A percentile compares a stretch with the other conserved stretches of the same genome.
Conservation (phyloP, 768 basidiomycete species). For the Boletus subparvulus region DNA sequence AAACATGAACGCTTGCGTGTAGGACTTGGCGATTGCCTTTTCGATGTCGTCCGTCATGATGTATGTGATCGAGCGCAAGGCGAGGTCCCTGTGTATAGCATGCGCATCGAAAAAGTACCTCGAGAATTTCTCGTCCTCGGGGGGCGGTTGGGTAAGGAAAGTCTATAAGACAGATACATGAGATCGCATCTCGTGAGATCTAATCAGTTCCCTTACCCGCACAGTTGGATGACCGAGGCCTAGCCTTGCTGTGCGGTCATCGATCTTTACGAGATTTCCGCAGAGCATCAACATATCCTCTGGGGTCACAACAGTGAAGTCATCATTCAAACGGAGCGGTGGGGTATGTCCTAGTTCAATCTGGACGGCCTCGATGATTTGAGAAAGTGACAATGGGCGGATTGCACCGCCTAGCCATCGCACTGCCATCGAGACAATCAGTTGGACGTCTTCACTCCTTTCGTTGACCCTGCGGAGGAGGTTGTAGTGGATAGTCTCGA, state of each 20-base stretch:
- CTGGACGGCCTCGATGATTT: slow-evolving; percentile 30
- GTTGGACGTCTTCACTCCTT: slow-evolving; percentile 22
- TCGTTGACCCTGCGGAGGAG: slow-evolving; percentile 23
- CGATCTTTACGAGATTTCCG: slow-evolving; percentile 28
- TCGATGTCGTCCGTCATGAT: slow-evolving; percentile 26
- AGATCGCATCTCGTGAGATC: not conserved
- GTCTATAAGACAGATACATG: slow-evolving; percentile 9
- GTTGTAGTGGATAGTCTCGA: slow-evolving; percentile 22
- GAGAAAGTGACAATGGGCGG: slow-evolving; percentile 25
- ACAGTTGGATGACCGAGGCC: slow-evolving; percentile 25
- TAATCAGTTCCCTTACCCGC: slow-evolving; percentile 14
- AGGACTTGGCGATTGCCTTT: slow-evolving; percentile 22
- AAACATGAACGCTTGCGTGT: slow-evolving; percentile 26
- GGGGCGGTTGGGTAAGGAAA: slow-evolving; percentile 24
- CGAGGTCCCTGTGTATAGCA: slow-evolving; percentile 27
- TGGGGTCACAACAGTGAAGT: slow-evolving; percentile 24
- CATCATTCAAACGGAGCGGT: slow-evolving; percentile 25
- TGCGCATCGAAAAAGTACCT: slow-evolving; percentile 25
- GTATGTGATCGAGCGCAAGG: slow-evolving; percentile 30
- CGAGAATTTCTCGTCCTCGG: slow-evolving; percentile 6
- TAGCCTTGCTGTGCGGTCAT: slow-evolving; percentile 19
- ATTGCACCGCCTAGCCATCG: slow-evolving; percentile 29
- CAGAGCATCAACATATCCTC: slow-evolving; percentile 28
- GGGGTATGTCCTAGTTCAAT: slow-evolving; percentile 24
- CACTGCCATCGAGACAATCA: slow-evolving; percentile 25